phyloP scores from a whole-genome alignment of 2,329 filamentous ascomycete species.

The Fusarium paranaense region DNA sequence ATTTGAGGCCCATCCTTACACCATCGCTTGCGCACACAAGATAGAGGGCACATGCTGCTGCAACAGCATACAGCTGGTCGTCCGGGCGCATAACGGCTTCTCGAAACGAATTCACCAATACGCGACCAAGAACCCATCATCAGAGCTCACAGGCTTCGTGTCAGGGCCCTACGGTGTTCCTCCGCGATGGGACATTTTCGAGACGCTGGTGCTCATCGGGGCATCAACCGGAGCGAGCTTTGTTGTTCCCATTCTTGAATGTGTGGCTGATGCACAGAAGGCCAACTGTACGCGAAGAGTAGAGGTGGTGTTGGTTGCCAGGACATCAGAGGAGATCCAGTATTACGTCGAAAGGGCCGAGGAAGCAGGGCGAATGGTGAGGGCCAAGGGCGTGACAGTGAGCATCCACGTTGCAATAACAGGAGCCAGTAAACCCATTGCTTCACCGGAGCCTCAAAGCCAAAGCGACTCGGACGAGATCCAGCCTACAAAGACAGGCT shows the following conservation, averaged over 20 bases:
- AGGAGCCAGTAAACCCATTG: conserved; percentile 39
- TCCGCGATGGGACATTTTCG: conserved; percentile 68
- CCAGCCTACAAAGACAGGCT: conserved; percentile 31
- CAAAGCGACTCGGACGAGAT: conserved; percentile 37
- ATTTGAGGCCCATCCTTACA: conserved; percentile 71
- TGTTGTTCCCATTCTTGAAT: conserved; percentile 69
- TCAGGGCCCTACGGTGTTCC: conserved; percentile 68
- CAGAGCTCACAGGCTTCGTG: conserved; percentile 57
- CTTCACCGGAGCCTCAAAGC: conserved; percentile 44
- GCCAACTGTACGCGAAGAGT: conserved; percentile 64
- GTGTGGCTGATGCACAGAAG: conserved; percentile 56
- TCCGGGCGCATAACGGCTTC: conserved; percentile 68
- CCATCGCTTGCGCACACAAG: conserved; percentile 67
- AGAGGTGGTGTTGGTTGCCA: conserved; percentile 65
- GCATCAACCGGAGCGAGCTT: conserved; percentile 74
- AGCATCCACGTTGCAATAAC: conserved; percentile 68
- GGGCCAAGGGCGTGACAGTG: conserved; percentile 60
- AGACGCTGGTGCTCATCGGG: conserved; percentile 69
- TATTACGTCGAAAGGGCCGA: conserved; percentile 65
- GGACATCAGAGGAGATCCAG: conserved; percentile 63
- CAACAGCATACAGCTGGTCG: conserved; percentile 69
- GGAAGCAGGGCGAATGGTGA: conserved; percentile 56
- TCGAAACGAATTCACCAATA: conserved; percentile 64
- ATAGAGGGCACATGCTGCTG: conserved; percentile 64
- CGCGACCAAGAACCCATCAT: conserved; percentile 53